Evolutionary conservation across 1,284 basidiomycete genomes (phyloP).

Genomic region (Vanrija humicola): DNA sequence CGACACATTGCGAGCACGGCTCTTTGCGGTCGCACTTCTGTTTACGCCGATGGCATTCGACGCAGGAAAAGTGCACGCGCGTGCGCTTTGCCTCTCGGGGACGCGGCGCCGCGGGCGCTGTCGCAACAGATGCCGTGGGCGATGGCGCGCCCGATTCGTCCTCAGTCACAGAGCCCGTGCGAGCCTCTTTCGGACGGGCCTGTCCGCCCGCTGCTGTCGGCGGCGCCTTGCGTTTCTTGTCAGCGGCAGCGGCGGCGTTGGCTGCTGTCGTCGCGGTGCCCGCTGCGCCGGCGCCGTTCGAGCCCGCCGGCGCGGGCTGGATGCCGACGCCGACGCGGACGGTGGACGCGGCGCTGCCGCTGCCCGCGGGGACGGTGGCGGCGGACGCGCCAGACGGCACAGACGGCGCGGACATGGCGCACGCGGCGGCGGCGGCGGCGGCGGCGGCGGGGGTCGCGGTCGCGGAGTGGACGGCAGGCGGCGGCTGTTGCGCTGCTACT

Average conservation of each 20-base stretch:
- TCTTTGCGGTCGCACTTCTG: slow-evolving; percentile 49
- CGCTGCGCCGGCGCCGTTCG: not conserved
- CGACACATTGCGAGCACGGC: slow-evolving; percentile 50
- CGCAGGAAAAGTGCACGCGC: slow-evolving; percentile 48
- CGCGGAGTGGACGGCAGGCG: too few relatives aligned
- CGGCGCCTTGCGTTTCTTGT: slow-evolving; percentile 34
- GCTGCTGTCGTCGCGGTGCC: not conserved
- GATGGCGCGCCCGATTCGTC: slow-evolving; percentile 26
- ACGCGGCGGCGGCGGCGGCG: not conserved
- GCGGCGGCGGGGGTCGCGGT: not conserved
- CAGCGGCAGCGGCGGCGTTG: slow-evolving; percentile 25
- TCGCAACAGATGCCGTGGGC: slow-evolving; percentile 19
- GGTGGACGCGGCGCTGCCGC: not conserved
- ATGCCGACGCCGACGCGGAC: not conserved
- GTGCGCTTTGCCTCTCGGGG: slow-evolving; percentile 40
- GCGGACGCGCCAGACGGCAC: slow-evolving; percentile 12
- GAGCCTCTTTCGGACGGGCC: slow-evolving; percentile 19
- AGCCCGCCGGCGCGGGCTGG: not conserved
- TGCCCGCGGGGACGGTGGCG: not conserved
- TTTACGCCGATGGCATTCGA: slow-evolving; percentile 49
- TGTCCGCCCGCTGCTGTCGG: slow-evolving; percentile 11
- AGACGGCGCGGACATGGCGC: slow-evolving; percentile 15
- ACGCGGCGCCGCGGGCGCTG: slow-evolving; percentile 14
- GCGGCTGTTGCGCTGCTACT: too few relatives aligned
- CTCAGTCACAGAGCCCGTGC: slow-evolving; percentile 24